A percentile compares a stretch with the other conserved stretches of the same genome.
phyloP scores from a whole-genome alignment of 257 asterid species.

The Nicotiana paniculata region DNA sequence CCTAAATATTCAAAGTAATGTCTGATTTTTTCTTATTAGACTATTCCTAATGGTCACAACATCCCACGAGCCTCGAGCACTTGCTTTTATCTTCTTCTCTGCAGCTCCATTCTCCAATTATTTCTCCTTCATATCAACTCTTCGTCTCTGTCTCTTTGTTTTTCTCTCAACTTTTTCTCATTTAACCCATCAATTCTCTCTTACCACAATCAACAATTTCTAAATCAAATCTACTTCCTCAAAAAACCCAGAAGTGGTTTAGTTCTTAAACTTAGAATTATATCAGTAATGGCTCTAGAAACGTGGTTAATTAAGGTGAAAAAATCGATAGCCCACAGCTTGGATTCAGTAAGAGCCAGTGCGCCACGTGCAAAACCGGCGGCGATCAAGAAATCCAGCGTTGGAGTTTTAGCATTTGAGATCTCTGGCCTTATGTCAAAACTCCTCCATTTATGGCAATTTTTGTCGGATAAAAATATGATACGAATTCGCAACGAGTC shows the following conservation, averaged over 20 bases:
- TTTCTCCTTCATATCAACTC: conserved; percentile 14
- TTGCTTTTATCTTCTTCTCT: conserved; percentile 36
- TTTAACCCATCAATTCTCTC: not conserved
- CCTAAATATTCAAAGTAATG: not conserved
- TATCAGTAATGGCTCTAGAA: conserved; percentile 13
- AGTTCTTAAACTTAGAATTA: too few relatives aligned
- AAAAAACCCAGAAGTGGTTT: not conserved
- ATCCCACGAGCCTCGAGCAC: conserved; percentile 49
- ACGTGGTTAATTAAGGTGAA: conserved; percentile 23
- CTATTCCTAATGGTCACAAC: conserved; percentile 35
- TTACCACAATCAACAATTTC: not conserved
- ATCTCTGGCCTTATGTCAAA: conserved; percentile 70
- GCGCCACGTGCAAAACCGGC: conserved; percentile 25
- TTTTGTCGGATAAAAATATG: conserved; percentile 51
- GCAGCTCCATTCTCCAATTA: conserved; percentile 37
- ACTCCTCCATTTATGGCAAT: conserved; percentile 86
- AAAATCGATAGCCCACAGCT: conserved; percentile 42
- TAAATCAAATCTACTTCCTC: not conserved
- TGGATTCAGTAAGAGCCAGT: conserved; percentile 35
- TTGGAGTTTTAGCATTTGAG: conserved; percentile 83
- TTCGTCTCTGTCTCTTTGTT: conserved; percentile 7
- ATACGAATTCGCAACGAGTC: conserved; percentile 53
- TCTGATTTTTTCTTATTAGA: conserved; percentile 1
- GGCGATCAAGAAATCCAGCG: conserved; percentile 51
- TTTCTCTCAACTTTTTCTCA: not conserved